Evolutionary conservation across 345 rosid genomes (phyloP).

Genomic region (Salix udensis): DNA sequence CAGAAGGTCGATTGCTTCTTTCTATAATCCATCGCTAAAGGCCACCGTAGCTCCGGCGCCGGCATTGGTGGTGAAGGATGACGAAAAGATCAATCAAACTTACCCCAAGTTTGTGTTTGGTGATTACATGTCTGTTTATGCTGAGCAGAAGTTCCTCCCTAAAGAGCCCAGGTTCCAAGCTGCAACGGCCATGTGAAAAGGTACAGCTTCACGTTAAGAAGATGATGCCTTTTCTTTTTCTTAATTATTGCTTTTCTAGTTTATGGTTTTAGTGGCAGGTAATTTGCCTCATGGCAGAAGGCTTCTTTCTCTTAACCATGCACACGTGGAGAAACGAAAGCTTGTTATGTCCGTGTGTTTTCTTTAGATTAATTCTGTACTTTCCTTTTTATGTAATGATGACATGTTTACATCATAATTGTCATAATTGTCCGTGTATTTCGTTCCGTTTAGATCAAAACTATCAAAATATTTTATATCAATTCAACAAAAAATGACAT

Average conservation of each 20-base stretch:
- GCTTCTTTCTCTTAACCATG: constrained; percentile 24
- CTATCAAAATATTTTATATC: too few relatives aligned
- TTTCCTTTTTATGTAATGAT: background rate
- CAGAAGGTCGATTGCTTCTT: constrained; percentile 81
- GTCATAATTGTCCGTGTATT: too few relatives aligned
- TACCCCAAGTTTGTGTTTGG: constrained; percentile 83
- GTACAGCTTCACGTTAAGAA: constrained; percentile 3
- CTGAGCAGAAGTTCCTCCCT: constrained; percentile 77
- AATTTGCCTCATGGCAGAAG: background rate
- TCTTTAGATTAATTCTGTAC: background rate
- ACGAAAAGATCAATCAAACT: constrained; percentile 20
- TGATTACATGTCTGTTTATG: constrained; percentile 88
- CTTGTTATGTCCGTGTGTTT: constrained; percentile 5
- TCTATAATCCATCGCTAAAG: constrained; percentile 69
- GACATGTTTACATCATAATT: too few relatives aligned
- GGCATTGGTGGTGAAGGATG: constrained; percentile 23
- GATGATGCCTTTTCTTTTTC: background rate
- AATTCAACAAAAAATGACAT: fast-evolving
- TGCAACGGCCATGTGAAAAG: constrained; percentile 39
- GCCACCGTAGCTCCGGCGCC: constrained; percentile 77
- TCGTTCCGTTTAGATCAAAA: too few relatives aligned
- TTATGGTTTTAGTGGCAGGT: background rate
- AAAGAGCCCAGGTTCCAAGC: constrained; percentile 90
- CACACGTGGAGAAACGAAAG: constrained; percentile 17
- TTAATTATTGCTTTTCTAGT: background rate